Conservation (phyloP, 2,329 filamentous ascomycete species). For the Colletotrichum higginsianum region DNA sequence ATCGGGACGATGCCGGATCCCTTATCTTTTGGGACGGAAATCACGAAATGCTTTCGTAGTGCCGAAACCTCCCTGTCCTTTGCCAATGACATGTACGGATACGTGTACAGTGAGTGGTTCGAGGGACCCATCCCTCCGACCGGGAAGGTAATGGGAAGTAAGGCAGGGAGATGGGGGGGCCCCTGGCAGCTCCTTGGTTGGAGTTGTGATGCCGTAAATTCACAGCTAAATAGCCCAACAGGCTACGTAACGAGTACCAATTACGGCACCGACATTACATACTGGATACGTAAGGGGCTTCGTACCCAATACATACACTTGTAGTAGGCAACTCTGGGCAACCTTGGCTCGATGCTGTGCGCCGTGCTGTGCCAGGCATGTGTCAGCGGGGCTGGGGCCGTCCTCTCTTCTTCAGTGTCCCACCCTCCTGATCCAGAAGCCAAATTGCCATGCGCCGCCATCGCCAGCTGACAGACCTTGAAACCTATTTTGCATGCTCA, state of each 20-base stretch:
- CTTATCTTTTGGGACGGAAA: conserved; percentile 29
- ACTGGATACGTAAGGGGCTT: conserved; percentile 4
- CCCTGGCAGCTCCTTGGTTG: background rate
- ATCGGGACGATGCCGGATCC: conserved; percentile 30
- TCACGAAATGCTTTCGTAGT: conserved; percentile 20
- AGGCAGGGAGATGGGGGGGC: background rate
- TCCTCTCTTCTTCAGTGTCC: background rate
- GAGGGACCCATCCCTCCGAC: conserved; percentile 3
- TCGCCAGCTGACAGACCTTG: conserved; percentile 7
- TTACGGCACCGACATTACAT: conserved; percentile 15
- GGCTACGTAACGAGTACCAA: conserved; percentile 31
- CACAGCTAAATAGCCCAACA: conserved; percentile 1
- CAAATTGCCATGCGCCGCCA: conserved; percentile 5
- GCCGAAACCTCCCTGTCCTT: background rate
- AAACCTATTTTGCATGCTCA: background rate
- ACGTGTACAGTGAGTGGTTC: background rate
- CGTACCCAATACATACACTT: conserved; percentile 25
- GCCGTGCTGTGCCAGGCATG: conserved; percentile 13
- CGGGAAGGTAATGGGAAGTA: conserved; percentile 15
- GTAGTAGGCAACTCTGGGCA: background rate
- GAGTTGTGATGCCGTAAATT: conserved; percentile 12
- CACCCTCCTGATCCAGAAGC: background rate
- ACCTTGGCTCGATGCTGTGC: conserved; percentile 3
- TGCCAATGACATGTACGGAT: background rate
- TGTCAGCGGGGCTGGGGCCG: conserved; percentile 12